Evolutionary conservation across 169 alveolate genomes (phyloP), one percentile per base, ranked within the genome.

Genomic region (Besnoitia besnoiti): DNA sequence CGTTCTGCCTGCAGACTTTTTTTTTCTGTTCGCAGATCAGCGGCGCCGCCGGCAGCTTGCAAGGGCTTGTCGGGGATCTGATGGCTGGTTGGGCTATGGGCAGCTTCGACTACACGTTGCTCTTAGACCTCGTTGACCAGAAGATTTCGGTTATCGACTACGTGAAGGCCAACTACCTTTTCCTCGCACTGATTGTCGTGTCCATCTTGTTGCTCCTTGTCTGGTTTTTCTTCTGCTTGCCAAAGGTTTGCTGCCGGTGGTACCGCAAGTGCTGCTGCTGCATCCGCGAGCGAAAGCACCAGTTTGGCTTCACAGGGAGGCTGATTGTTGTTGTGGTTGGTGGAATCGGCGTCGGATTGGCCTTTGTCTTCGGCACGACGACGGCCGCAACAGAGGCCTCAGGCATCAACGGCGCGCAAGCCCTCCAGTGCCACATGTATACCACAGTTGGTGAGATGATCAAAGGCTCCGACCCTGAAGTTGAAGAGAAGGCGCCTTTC

Each of bases 161-260:
- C 37, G 24, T 44, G 62, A 77, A 77, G 37, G 40, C 33, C 14
- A 27, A 42, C 50, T 21, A 39, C 62, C 24, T 77, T 8, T 77
- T 77, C 59, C 40, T 77, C 37, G 62, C 59, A 2, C 40, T 77
- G 5, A 42, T 77, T 39, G 50, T 24, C 40, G 59, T 46, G 4
- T 21, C 87, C 40, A 30, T 77, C 14, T 37, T 39, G n/a, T 59
- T 77, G 59, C 47, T 77, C 62, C n/a, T 40, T 19, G 21, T 46
- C 5, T 77, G 87, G 87, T 37, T 77, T 8, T 40, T 77, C 42
- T 40, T 39, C 87, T 77, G 87, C 61, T 30, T 44, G 10, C 87
- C 87, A 7, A 77, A 77, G 59, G 59, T 77, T 35, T 77, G 27
- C 87, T 77, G 87, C n/a, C 87, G 87, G n/a, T 77, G 40, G 37